Percentiles rank a stretch among this genome's conserved stretches.
Evolutionary conservation across 2,329 filamentous ascomycete genomes (phyloP).

Genomic region (Claviceps monticola): DNA sequence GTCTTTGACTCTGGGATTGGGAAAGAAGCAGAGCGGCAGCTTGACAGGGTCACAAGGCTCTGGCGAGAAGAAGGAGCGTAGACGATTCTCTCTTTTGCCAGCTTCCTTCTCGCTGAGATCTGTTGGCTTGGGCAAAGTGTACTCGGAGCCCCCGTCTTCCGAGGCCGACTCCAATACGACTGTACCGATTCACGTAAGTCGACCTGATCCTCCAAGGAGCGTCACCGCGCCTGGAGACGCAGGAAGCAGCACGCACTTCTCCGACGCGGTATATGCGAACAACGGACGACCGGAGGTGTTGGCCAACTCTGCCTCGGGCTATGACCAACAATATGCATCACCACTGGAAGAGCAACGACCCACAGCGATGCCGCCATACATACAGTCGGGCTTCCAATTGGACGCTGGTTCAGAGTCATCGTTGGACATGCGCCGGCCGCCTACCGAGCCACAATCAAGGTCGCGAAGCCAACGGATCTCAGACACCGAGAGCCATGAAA

Average conservation of each 20-base stretch:
- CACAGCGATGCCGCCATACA: constrained; percentile 32
- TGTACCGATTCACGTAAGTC: constrained; percentile 35
- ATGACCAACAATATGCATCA: constrained; percentile 29
- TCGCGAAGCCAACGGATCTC: constrained; percentile 30
- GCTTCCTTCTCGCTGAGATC: constrained; percentile 49
- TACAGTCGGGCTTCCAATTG: constrained; percentile 30
- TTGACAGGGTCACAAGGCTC: constrained; percentile 42
- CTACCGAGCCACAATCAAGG: constrained; percentile 24
- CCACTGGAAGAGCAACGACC: constrained; percentile 24
- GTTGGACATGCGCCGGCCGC: constrained; percentile 31
- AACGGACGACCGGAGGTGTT: constrained; percentile 19
- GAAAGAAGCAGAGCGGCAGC: constrained; percentile 58
- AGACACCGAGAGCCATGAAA: constrained; percentile 29
- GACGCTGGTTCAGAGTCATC: constrained; percentile 42
- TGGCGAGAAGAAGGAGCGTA: constrained; percentile 42
- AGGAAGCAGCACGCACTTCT: constrained; percentile 22
- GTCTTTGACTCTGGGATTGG: constrained; percentile 55
- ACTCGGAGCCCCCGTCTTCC: constrained; percentile 23
- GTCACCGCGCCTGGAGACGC: constrained; percentile 23
- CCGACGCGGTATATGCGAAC: constrained; percentile 26
- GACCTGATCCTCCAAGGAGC: constrained; percentile 15
- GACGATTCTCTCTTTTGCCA: constrained; percentile 60
- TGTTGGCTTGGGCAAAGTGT: constrained; percentile 45
- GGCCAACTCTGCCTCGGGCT: constrained; percentile 20
- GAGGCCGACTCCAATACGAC: constrained; percentile 37